phyloP scores from a whole-genome alignment of 73 alveolate genomes.

The Paramecium sexaurelia region DNA sequence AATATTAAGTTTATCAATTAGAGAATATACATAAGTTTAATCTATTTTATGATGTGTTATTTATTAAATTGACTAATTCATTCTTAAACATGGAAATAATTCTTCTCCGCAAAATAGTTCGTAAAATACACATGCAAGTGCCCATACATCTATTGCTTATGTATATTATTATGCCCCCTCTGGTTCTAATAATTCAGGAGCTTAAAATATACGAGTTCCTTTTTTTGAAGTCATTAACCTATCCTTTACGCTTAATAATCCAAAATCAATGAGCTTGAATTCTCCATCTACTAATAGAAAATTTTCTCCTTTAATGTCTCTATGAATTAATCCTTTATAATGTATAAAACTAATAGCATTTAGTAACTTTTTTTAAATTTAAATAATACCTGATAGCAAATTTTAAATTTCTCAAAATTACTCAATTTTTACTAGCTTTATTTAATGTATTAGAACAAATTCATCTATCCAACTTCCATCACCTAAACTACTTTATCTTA shows the following conservation, averaged over 20 bases:
- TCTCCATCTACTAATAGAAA: background rate
- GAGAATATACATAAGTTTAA: background rate
- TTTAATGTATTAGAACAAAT: background rate
- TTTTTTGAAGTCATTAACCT: background rate
- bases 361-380: background rate
- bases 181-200: background rate
- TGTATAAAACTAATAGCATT: background rate
- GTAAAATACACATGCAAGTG: background rate
- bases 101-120: background rate
- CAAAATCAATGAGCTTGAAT: background rate
- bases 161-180: background rate
- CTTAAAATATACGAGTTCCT: conserved; percentile 1
- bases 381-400: background rate
- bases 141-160: background rate
- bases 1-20: background rate
- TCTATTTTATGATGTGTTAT: background rate
- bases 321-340: background rate
- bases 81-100: background rate
- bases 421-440: background rate
- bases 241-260: background rate
- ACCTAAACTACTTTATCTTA: background rate
- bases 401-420: background rate
- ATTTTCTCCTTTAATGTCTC: conserved; percentile 8
- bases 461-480: background rate
- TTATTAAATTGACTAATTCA: background rate